A percentile compares a stretch with the other conserved stretches of the same genome.
Conservation (phyloP, 2,329 filamentous ascomycete genomes). For the Achaetomium macrosporum region DNA sequence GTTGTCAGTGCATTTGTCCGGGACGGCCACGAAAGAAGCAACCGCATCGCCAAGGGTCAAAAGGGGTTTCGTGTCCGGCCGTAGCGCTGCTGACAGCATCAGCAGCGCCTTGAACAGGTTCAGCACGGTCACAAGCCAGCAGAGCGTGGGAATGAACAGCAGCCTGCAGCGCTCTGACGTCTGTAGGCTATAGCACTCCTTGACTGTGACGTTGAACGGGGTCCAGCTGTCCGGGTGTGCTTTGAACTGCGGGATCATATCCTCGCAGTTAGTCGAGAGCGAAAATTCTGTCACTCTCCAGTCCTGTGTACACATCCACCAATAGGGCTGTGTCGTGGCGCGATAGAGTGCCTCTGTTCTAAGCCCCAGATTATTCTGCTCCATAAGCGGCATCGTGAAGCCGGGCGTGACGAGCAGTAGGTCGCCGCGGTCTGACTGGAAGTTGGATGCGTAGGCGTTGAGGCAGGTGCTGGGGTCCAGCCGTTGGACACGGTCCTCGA, state of each 20-base stretch:
- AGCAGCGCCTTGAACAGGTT: neutral
- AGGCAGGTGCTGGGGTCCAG: neutral
- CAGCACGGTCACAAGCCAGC: neutral
- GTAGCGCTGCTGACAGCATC: neutral
- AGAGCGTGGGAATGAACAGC: constrained; percentile 1
- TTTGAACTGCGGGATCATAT: neutral
- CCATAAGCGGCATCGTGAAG: neutral
- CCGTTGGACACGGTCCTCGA: neutral
- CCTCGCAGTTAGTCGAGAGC: neutral
- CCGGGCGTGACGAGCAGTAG: neutral
- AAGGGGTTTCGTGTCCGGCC: neutral
- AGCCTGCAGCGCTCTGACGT: neutral
- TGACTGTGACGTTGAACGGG: neutral
- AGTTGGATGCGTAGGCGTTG: neutral
- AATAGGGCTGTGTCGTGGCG: neutral
- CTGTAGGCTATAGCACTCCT: neutral
- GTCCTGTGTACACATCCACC: neutral
- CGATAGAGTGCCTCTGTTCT: neutral
- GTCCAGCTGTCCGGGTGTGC: neutral
- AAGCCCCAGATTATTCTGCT: neutral
- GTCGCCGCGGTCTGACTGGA: constrained; percentile 1
- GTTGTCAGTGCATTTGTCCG: neutral
- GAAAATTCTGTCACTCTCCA: too few relatives aligned
- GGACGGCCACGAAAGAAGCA: neutral
- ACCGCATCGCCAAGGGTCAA: constrained; percentile 1